Base-by-base conservation (phyloP, 139 green algal species). In the Zygnema cylindricum region DNA sequence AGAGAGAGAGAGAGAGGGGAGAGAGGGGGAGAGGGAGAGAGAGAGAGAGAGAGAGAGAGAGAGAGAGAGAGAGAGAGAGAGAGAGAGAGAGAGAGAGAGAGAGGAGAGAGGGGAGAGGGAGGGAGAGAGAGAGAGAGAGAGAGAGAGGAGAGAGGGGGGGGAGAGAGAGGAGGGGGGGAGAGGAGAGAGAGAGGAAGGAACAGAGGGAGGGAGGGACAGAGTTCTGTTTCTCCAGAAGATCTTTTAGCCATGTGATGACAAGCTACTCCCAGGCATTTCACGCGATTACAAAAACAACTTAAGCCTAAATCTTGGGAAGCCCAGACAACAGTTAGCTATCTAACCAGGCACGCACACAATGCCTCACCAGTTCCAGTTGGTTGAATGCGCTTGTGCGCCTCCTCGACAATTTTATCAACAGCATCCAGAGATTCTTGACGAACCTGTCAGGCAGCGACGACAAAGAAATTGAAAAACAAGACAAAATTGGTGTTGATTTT, bases 381-480 rank as follows among this genome's bases (percentile, higher is more conserved):
- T 42, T 71, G 41, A n/a, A 94, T 91, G 2, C 82, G 38, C 0
- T 69, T 78, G 23, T 83, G 41, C 41, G 87, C 87, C 16, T 93
- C 85, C 22, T 43, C 86, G 7, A 94, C 84, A 25, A 94, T 91
- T 30, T 3, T 35, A 30, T 92, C 85, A 21, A 99, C 93, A 7
- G 94, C 86, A 69, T 98, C 95, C 81, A 99, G 76, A 0, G 89
- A 96, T 1, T 93, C 95, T 81, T 98, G 96, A 69, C 97, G 93
- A 76, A 97, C 69, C 88, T 92, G 88, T 23, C 21, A 85, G n/a
- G n/a, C n/a, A n/a, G n/a, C n/a, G n/a, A n/a, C n/a, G n/a, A n/a
- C n/a, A n/a, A n/a, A n/a, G n/a, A n/a, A n/a, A n/a, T n/a, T n/a
- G n/a, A n/a, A n/a, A n/a, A n/a, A n/a, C n/a, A n/a, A n/a, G n/a